A percentile compares a stretch with the other conserved stretches of the same genome.
phyloP scores from a whole-genome alignment of 345 rosid species.

The thale cress (Arabidopsis thaliana) region TAIR10.1 NC_003074.8:22821501-22822000 shows the following conservation, averaged over 20 bases:
- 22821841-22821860: constrained; percentile 80
- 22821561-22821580: constrained; percentile 80
- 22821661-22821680: constrained; percentile 79
- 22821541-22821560: constrained; percentile 80
- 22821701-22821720: constrained; percentile 90
- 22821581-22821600: constrained; percentile 91
- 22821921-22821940: constrained; percentile 1
- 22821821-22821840: constrained; percentile 81
- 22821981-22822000: not conserved
- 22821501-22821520: constrained; percentile 91
- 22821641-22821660: constrained; percentile 77
- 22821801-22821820: constrained; percentile 55
- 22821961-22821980: not conserved
- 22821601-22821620: constrained; percentile 72
- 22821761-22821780: not conserved
- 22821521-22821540: constrained; percentile 73
- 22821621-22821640: constrained; percentile 77
- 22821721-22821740: constrained; percentile 81
- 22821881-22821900: not conserved
- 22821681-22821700: constrained; percentile 91
- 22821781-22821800: not conserved
- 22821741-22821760: not conserved
- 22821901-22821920: constrained; percentile 1
- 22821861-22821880: constrained; percentile 40
- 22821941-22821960: not conserved